Base-by-base conservation (phyloP, 2,329 filamentous ascomycete genomes). In the Stagonosporopsis cucurbitacearum region DNA sequence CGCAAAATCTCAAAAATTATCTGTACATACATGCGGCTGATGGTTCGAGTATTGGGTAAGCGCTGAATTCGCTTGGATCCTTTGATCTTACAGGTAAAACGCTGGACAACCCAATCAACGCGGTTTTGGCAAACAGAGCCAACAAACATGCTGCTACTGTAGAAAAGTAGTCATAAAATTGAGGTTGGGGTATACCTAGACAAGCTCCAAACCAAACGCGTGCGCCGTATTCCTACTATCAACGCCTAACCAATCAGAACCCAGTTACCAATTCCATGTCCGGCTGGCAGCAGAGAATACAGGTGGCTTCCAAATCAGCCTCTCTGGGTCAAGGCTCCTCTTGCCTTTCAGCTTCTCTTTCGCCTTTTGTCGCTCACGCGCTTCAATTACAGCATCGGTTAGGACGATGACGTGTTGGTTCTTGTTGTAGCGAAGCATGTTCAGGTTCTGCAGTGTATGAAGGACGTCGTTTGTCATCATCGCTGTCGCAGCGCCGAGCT, bases 381-480 rank as follows among this genome's bases (percentile, higher is more conserved):
- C 83, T 62, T 85, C 82, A 40, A 97, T 82, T 47, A 96, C 84
- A 57, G 91, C 88, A 61, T 95, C 90, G 0, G 94, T 93, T 28
- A 99, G 82, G 22, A 98, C 92, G 65, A 99, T 91, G 74, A 98
- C 94, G 81, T 98, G 95, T 71, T 96, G 93, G 63, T 93, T 93
- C 81, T 96, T 96, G 68, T 93, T 92, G 73, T 98, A 98, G 41
- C 95, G 86, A 72, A 98, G 86, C 91, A 99, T 96, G 73, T 94
- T 95, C 58, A 97, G 81, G 53, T 93, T 93, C 73, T 97, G 92
- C 47, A 99, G 78, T 0, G 95, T 98, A 74, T 97, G 92, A 75
- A 98, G 87, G 13, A 99, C 94, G 73, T 99, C 95, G 68, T 92
- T 92, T 6, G 92, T 93, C n/a, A 94, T 98, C 94, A 99, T 98